Conservation (phyloP, 2,329 filamentous ascomycete genomes). For the Fusarium nelsonii region DNA sequence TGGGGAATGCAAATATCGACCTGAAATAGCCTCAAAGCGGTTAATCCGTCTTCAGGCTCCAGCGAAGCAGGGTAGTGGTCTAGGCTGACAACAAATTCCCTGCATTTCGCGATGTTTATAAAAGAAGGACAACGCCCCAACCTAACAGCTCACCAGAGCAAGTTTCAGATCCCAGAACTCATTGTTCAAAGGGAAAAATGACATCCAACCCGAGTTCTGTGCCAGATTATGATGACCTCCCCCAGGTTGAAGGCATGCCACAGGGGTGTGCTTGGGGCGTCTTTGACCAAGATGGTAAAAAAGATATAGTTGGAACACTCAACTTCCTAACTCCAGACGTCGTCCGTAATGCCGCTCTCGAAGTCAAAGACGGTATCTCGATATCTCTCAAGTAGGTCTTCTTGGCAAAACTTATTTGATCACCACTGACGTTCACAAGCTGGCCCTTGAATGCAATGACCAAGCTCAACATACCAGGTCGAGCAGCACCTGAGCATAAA, state of each 20-base stretch:
- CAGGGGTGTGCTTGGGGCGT: slow-evolving; percentile 66
- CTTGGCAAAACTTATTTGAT: rapidly evolving
- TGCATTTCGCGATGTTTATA: slow-evolving; percentile 4
- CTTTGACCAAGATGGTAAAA: slow-evolving; percentile 59
- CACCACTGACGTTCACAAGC: slow-evolving; percentile 1
- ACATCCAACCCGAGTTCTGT: slow-evolving; percentile 10
- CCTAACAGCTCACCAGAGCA: too few relatives aligned
- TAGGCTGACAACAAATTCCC: not conserved
- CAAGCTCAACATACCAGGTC: slow-evolving; percentile 48
- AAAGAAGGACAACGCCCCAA: not conserved
- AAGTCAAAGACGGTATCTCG: slow-evolving; percentile 57
- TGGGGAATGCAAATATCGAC: not conserved
- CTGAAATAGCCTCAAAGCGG: not conserved
- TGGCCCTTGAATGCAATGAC: slow-evolving; percentile 38
- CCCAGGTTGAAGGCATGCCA: slow-evolving; percentile 56
- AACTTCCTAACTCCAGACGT: slow-evolving; percentile 65
- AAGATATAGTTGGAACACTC: slow-evolving; percentile 64
- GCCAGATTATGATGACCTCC: slow-evolving; percentile 33
- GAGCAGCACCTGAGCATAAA: slow-evolving; percentile 50
- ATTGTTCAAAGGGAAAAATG: not conserved
- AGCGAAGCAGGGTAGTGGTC: not conserved
- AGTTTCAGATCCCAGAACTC: not conserved
- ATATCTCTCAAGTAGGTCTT: slow-evolving; percentile 63
- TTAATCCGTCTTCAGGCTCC: not conserved
- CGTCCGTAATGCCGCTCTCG: slow-evolving; percentile 40